phyloP scores from a whole-genome alignment of 176 grass and related monocot genomes.

The Elymus sibiricus region DNA sequence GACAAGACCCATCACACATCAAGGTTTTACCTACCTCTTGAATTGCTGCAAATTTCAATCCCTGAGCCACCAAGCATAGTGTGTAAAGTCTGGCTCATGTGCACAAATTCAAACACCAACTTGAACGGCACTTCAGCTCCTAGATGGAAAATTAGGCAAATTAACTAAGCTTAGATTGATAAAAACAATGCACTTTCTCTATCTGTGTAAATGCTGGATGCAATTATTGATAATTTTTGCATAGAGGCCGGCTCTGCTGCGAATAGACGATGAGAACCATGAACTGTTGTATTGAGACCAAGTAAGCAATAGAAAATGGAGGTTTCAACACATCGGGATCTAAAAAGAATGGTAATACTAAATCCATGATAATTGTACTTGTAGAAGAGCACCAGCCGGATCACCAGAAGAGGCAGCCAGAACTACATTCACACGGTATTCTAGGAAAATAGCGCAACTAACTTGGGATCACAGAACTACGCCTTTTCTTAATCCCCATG shows the following conservation, averaged over 20 bases:
- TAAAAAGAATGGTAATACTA: constrained; percentile 38
- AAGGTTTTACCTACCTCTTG: background rate
- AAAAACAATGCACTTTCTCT: background rate
- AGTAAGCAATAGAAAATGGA: constrained; percentile 26
- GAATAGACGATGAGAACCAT: background rate
- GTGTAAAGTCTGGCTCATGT: background rate
- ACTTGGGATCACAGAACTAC: constrained; percentile 36
- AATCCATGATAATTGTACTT: constrained; percentile 4
- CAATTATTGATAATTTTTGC: background rate
- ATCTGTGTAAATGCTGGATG: too few species aligned
- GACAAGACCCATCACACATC: background rate
- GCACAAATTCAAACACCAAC: constrained; percentile 35
- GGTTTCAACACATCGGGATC: constrained; percentile 57
- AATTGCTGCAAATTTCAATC: constrained; percentile 15
- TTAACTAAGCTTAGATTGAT: background rate
- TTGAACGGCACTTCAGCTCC: constrained; percentile 8
- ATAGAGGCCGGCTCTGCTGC: background rate
- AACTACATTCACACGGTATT: constrained; percentile 3
- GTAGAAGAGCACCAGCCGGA: constrained; percentile 15
- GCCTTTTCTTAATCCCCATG: constrained; percentile 13
- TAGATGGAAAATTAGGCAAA: background rate
- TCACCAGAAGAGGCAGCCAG: constrained; percentile 19
- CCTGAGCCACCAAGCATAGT: constrained; percentile 1
- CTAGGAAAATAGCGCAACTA: constrained; percentile 31
- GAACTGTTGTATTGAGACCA: background rate